Percentiles rank a stretch among this genome's conserved stretches.
Conservation (phyloP, 805 yeast genomes). For the Wickerhamiella azymoides region DNA sequence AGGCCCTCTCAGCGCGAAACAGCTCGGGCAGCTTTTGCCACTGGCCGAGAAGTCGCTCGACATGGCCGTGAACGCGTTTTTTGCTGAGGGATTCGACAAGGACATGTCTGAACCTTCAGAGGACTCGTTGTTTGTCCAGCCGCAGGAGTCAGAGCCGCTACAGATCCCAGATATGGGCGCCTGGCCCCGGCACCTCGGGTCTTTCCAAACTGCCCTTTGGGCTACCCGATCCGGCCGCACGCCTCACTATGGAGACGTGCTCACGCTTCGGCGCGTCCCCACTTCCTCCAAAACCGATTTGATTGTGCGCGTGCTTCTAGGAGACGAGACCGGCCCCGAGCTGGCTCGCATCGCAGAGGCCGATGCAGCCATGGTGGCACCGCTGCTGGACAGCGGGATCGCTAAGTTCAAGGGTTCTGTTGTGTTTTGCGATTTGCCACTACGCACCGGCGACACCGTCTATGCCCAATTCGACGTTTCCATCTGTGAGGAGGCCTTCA, state of each 20-base stretch:
- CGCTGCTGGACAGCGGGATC: constrained; percentile 43
- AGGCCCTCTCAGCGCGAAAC: constrained; percentile 16
- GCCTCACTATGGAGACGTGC: constrained; percentile 23
- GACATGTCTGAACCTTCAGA: neutral
- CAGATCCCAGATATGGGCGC: constrained; percentile 12
- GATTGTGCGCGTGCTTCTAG: constrained; percentile 22
- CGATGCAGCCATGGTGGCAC: constrained; percentile 49
- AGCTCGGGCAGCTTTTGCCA: constrained; percentile 13
- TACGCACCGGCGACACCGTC: constrained; percentile 67
- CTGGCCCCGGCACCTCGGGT: constrained; percentile 21
- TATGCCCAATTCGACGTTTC: constrained; percentile 55
- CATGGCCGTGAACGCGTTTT: constrained; percentile 20
- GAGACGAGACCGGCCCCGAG: constrained; percentile 33
- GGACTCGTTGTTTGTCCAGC: neutral
- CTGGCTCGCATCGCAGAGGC: constrained; percentile 67
- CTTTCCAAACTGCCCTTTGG: constrained; percentile 27
- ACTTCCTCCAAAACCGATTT: constrained; percentile 15
- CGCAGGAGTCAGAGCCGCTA: neutral
- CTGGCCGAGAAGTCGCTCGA: constrained; percentile 18
- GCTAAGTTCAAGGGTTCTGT: constrained; percentile 42
- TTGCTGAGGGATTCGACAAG: constrained; percentile 13
- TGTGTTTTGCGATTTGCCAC: constrained; percentile 41
- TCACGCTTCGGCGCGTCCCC: constrained; percentile 19
- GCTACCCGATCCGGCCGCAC: constrained; percentile 25
- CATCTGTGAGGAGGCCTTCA: constrained; percentile 30